phyloP scores from a whole-genome alignment of 1,284 basidiomycete genomes.

The Pseudozyma tsukubaensis region DNA sequence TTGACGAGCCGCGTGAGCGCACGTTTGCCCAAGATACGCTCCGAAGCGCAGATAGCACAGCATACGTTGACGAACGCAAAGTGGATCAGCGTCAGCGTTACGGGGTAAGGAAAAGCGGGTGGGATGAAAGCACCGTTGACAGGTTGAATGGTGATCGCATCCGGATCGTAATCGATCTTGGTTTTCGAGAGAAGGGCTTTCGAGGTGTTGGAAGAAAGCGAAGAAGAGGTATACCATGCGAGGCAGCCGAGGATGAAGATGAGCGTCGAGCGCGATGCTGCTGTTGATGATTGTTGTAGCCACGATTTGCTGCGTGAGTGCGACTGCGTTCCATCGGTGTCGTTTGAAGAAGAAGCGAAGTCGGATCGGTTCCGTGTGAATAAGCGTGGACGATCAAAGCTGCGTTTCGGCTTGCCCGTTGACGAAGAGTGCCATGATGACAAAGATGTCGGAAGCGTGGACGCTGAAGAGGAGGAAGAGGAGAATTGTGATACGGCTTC shows the following conservation, averaged over 20 bases:
- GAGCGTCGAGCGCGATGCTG: conserved; percentile 33
- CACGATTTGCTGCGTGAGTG: conserved; percentile 2
- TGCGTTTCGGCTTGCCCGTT: conserved; percentile 10
- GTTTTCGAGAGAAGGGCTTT: conserved; percentile 79
- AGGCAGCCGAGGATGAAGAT: conserved; percentile 57
- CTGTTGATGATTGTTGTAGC: not conserved
- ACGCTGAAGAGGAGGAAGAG: not conserved
- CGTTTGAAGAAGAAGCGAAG: not conserved
- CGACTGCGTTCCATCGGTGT: not conserved
- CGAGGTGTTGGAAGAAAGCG: conserved; percentile 87
- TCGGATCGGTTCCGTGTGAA: conserved; percentile 20
- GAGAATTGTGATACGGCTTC: conserved; percentile 26
- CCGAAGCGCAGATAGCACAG: conserved; percentile 75
- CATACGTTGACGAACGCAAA: conserved; percentile 92
- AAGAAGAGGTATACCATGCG: conserved; percentile 74
- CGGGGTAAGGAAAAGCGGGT: conserved; percentile 81
- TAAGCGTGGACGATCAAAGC: conserved; percentile 25
- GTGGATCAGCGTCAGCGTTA: conserved; percentile 96
- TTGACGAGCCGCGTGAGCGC: conserved; percentile 63
- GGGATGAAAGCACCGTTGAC: conserved; percentile 8
- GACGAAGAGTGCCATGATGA: conserved; percentile 12
- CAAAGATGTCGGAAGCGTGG: not conserved
- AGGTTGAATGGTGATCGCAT: too few relatives aligned
- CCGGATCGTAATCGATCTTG: not conserved
- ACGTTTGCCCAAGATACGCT: conserved; percentile 40